Evolutionary conservation across 768 basidiomycete species (phyloP), one percentile per base, ranked within the genome.

Genomic region (Russula compacta): DNA sequence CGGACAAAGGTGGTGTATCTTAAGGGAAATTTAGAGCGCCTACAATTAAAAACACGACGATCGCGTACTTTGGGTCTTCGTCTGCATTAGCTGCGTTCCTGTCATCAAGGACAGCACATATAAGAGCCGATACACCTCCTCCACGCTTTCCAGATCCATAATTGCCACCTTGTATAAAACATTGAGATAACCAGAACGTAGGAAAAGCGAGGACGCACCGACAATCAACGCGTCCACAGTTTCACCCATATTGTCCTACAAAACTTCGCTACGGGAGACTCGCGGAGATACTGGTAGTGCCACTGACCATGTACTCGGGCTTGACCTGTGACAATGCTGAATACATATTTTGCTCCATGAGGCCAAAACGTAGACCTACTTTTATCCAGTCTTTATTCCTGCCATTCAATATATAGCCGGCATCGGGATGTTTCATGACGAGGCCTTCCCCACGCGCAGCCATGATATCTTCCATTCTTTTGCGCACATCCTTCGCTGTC

Each of bases 321-420:
- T 92, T 91, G 24, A 93, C 87, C 84, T 86, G 53, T 14, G 8
- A 51, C 49, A 12, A 29, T 7, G 33, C 29, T 48, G 42, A 46
- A 33, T 10, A 17, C 35, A 54, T 52, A 36, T 2, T 38, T 7
- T 2, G 43, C 42, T 56, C 36, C 17, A n/a, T 38, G 15, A 50
- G 14, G 4, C 29, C 7, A 55, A 15, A 32, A 9, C 6, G 1
- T 8, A 43, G 17, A 44, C 72, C 48, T 66, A 86, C 87, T 76
- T 99, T 99, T 68, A 95, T 84, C 95, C 97, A 99, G 67, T 91
- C 87, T 71, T 84, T 82, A 67, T 89, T 92, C 60, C 97, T 79
- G 1, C 90, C 92, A 67, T 95, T 94, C 46, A 97, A 75, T 12
- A 83, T 78, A 72, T 99, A 99, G 63, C 85, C 80, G 0, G 88